phyloP scores from a whole-genome alignment of 192 early-diverging fungal species.

The Phycomyces nitens region DNA sequence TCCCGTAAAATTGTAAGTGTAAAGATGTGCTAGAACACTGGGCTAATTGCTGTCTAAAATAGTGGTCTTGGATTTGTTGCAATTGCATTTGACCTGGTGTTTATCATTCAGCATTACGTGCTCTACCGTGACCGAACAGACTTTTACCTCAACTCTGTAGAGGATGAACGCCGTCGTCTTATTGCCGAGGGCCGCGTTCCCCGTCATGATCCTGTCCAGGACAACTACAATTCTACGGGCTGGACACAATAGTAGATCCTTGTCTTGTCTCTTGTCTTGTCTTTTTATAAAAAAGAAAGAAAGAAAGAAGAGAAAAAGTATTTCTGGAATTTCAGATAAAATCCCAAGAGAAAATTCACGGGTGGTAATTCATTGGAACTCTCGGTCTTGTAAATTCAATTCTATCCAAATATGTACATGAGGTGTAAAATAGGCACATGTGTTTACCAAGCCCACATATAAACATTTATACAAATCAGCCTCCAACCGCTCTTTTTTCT shows the following conservation, averaged over 20 bases:
- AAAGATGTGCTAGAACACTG: too few species aligned
- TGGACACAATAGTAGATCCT: not conserved
- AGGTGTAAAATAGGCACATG: too few species aligned
- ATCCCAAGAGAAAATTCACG: too few species aligned
- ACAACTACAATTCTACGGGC: not conserved
- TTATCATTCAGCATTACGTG: conserved; percentile 81
- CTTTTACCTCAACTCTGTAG: conserved; percentile 26
- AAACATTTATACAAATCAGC: too few species aligned
- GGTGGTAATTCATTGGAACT: too few species aligned
- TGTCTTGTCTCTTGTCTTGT: not conserved
- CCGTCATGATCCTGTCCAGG: not conserved
- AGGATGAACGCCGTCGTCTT: conserved; percentile 31
- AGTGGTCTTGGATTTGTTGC: conserved; percentile 74
- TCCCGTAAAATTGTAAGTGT: conserved; percentile 62
- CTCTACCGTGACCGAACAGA: conserved; percentile 54
- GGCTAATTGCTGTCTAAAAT: too few species aligned
- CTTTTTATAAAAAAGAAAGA: too few species aligned
- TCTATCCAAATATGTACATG: too few species aligned
- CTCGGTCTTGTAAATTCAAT: too few species aligned
- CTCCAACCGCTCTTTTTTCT: not conserved
- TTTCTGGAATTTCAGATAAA: too few species aligned
- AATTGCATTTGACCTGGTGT: conserved; percentile 80
- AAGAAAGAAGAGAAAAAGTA: too few species aligned
- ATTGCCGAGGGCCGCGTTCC: conserved; percentile 28
- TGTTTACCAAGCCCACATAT: too few species aligned